phyloP scores from a whole-genome alignment of 768 basidiomycete genomes.

The Russula earlei region DNA sequence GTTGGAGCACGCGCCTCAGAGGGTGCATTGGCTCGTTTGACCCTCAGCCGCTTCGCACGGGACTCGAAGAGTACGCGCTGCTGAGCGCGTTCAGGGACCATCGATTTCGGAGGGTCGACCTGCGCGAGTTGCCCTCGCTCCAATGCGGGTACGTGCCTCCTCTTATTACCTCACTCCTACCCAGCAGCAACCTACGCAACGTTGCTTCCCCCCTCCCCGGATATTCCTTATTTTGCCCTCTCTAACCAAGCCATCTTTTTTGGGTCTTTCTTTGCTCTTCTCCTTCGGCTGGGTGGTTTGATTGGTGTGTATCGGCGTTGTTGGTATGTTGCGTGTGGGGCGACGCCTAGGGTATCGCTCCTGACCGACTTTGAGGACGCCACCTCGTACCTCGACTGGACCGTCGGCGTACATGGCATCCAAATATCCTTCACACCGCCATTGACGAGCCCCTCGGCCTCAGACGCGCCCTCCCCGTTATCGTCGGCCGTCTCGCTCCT shows the following conservation, averaged over 20 bases:
- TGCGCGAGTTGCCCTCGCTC: slow-evolving; percentile 65
- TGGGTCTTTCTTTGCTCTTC: neutral
- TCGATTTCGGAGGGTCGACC: slow-evolving; percentile 74
- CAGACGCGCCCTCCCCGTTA: slow-evolving; percentile 59
- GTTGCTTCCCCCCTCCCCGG: neutral
- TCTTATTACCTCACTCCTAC: neutral
- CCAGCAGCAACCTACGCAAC: neutral
- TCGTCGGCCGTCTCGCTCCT: slow-evolving; percentile 57
- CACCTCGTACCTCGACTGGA: slow-evolving; percentile 85
- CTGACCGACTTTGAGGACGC: slow-evolving; percentile 90
- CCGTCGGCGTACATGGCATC: slow-evolving; percentile 86
- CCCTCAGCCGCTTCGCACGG: slow-evolving; percentile 59
- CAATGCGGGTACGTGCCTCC: slow-evolving; percentile 70
- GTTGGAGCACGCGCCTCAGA: slow-evolving; percentile 44
- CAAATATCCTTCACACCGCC: slow-evolving; percentile 82
- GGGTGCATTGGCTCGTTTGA: slow-evolving; percentile 96
- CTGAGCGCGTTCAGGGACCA: slow-evolving; percentile 85
- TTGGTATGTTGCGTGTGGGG: neutral
- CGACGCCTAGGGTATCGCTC: slow-evolving; percentile 65
- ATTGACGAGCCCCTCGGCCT: slow-evolving; percentile 40
- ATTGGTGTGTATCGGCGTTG: neutral
- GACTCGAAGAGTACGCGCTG: slow-evolving; percentile 83
- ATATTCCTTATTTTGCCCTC: neutral
- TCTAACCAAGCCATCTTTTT: neutral
- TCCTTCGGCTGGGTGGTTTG: neutral